Base-by-base conservation (phyloP, 2,329 filamentous ascomycete species). In the Pseudocercospora macadamiae region DNA sequence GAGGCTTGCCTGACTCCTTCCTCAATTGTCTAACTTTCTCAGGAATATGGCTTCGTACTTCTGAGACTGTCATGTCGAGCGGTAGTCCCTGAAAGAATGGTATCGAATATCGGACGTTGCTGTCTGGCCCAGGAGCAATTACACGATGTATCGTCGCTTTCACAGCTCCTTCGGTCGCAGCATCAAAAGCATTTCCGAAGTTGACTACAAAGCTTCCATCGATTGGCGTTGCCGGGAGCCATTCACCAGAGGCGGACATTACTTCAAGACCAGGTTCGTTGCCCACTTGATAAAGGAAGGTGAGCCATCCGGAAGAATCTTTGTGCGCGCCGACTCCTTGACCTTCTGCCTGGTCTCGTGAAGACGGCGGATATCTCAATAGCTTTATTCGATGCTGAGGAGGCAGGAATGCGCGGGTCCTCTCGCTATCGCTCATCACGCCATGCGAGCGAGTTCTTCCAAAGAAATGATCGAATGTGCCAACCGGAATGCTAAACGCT, bases 311-410 rank as follows among this genome's bases (percentile, higher is more conserved):
- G 0, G 83, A 86, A 0, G 81, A 86, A 68, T 86, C 83, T 65
- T 86, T 86, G 72, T 87, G 84, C 0, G 85, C 80, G 0, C 84
- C 85, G 1, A 87, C 83, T 1, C 84, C 84, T 71, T 86, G 83
- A 2, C 65, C 48, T 2, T 19, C 44, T 12, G 36, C 52, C 1
- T 55, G 42, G 8, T 64, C 59, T 0, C 30, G 12, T 54, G 49
- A 23, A 4, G 67, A 63, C 16, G 74, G 73, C 3, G 82, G 82
- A 54, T 86, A 86, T 54, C 78, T 80, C 2, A 86, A 75, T 2
- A 86, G 73, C 64, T 86, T 86, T 36, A 87, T 76, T 3, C 85
- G 81, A 66, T 87, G 83, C 60, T 86, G 84, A 7, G 73, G 71
- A 42, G 68, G 64, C 7, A 74, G 59, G 37, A 68, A 68, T 3